Base-by-base conservation (phyloP, 2,329 filamentous ascomycete species). In the Aspergillus persii region DNA sequence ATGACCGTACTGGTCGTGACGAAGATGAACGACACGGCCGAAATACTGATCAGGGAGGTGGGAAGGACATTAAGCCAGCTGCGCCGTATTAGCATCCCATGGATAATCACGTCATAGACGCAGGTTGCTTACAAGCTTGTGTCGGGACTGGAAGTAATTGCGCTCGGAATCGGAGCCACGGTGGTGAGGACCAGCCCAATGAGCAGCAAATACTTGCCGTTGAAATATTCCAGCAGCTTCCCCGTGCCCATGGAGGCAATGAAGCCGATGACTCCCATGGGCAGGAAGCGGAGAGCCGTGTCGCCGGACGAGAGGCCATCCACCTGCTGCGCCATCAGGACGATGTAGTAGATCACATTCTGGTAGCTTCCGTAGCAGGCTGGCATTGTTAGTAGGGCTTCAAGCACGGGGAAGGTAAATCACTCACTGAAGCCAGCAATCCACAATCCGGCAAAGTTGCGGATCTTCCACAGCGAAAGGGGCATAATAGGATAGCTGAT, bases 401-500 rank as follows among this genome's bases (percentile, higher is more conserved):
- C 3, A 12, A 8, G 1, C 8, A 1, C 7, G n/a, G 0, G 3
- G 33, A 3, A 2, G 31, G 8, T 2, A 6, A 4, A 18, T 23
- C 8, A 65, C 68, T 62, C 64, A 74, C 72, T 72, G 56, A 80
- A 80, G 1, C 78, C 78, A 12, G 76, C 72, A 27, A 80, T 69
- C 78, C 78, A 80, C 0, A 80, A 66, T 3, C 75, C 76, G 5
- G 77, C 78, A 56, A 80, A 80, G 60, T 80, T 80, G 29, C 72
- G 72, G 18, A 80, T 71, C 51, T 77, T 80, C 78, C 78, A 80
- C 7, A 80, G 61, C 0, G 75, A 77, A 1, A 80, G 64, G 0
- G 78, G 78, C 78, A 80, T 80, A 56, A 80, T 76, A 1, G 78
- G 78, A 53, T 80, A 79, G 12, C 69, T 60, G 23, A 79, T 74